These are phyloP conservation scores for Euphorbia peplus DNA, from an alignment of 345 rosid genomes.

Conservation along the genomic window DNA sequence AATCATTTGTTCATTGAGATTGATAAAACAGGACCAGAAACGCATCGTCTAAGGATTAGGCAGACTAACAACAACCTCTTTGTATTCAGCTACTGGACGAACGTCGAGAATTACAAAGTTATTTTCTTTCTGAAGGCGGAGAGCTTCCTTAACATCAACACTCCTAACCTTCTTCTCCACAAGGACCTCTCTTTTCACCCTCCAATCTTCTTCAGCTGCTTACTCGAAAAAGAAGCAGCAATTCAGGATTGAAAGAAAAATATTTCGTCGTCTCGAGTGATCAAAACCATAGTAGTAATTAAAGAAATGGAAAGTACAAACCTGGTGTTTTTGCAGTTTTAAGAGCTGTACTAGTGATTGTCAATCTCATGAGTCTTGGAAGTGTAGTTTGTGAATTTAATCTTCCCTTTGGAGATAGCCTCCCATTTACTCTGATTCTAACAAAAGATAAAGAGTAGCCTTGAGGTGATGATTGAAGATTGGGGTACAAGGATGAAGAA, in stretches of 20 bases:
- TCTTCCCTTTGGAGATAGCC: constrained; percentile 18
- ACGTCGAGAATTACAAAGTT: constrained; percentile 97
- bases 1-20: too few species aligned
- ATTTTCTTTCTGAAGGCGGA: constrained; percentile 89
- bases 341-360: constrained; percentile 58
- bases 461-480: constrained; percentile 39
- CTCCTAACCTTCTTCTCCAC: constrained; percentile 89
- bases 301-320: constrained; percentile 16
- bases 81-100: constrained; percentile 89
- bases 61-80: constrained; percentile 67
- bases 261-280: not conserved
- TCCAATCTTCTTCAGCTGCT: constrained; percentile 98
- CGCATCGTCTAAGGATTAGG: too few species aligned
- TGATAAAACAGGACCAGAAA: not conserved
- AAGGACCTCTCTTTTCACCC: constrained; percentile 69
- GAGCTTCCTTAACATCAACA: constrained; percentile 94
- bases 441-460: constrained; percentile 14
- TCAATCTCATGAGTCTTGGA: constrained; percentile 29
- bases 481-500: constrained; percentile 27
- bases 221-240: constrained; percentile 31
- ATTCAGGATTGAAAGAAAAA: not conserved
- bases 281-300: not conserved
- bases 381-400: constrained; percentile 10
- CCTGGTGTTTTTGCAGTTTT: constrained; percentile 91
- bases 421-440: constrained; percentile 19